A percentile compares a stretch with the other conserved stretches of the same genome.
Evolutionary conservation across 768 basidiomycete species (phyloP).

Genomic region (Mycena belliarum): DNA sequence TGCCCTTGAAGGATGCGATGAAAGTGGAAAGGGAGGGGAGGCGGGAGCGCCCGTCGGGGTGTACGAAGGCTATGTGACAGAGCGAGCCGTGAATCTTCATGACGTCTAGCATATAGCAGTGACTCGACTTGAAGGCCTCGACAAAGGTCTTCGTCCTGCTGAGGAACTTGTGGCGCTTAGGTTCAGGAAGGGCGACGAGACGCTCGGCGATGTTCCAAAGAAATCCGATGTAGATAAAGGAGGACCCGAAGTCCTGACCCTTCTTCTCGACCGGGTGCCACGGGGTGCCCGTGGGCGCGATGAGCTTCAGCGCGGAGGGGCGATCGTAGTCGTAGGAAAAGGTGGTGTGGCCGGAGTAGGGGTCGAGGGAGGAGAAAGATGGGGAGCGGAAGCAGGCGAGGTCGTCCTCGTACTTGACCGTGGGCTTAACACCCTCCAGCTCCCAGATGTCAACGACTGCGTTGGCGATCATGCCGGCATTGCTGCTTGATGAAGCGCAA

Average conservation of each 20-base stretch:
- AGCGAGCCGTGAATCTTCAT: conserved; percentile 2
- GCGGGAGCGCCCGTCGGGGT: background rate
- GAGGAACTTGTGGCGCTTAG: conserved; percentile 27
- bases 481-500: background rate
- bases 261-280: background rate
- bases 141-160: background rate
- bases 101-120: background rate
- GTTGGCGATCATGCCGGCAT: background rate
- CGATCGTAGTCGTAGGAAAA: background rate
- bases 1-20: background rate
- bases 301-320: background rate
- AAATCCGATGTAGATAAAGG: background rate
- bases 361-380: background rate
- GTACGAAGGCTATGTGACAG: background rate
- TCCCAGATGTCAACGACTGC: background rate
- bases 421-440: background rate
- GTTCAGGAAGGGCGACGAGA: background rate
- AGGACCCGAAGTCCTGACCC: background rate
- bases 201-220: background rate
- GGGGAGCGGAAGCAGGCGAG: background rate
- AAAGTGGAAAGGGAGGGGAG: background rate
- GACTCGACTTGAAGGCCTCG: background rate
- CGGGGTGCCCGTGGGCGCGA: background rate
- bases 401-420: background rate
- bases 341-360: background rate